phyloP scores from a whole-genome alignment of 805 yeast genomes.

The Wickerhamomyces subpelliculosus region DNA sequence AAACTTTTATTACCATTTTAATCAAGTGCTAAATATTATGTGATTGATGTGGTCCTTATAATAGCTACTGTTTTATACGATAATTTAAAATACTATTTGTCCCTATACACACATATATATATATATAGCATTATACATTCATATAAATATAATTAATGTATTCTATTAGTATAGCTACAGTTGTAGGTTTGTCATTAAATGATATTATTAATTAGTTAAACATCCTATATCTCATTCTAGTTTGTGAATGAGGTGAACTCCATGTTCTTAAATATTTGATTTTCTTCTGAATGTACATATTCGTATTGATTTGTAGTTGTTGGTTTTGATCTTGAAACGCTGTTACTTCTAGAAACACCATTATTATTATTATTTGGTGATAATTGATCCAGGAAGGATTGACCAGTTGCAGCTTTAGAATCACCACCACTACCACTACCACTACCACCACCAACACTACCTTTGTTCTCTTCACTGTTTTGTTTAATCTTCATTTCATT shows the following conservation, averaged over 20 bases:
- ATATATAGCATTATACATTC: too few relatives aligned
- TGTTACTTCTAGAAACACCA: constrained; percentile 7
- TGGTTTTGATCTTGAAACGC: constrained; percentile 7
- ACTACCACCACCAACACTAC: too few relatives aligned
- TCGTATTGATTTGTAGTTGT: constrained; percentile 12
- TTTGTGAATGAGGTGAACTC: constrained; percentile 22
- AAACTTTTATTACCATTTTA: too few relatives aligned
- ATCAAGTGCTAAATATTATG: too few relatives aligned
- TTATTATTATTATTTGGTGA: constrained; percentile 2
- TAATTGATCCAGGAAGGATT: constrained; percentile 18
- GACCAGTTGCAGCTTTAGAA: constrained; percentile 13
- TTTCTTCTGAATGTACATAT: constrained; percentile 16
- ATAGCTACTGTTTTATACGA: too few relatives aligned
- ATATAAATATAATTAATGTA: too few relatives aligned
- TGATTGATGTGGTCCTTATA: too few relatives aligned
- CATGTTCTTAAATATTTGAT: constrained; percentile 18
- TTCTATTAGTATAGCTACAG: too few relatives aligned
- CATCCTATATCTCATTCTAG: constrained; percentile 3
- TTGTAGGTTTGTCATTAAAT: too few relatives aligned
- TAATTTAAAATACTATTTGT: too few relatives aligned
- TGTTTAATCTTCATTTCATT: constrained; percentile 6
- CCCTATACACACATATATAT: too few relatives aligned
- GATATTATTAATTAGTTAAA: too few relatives aligned
- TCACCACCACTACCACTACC: constrained; percentile 3
- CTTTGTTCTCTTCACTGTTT: constrained; percentile 2